Evolutionary conservation across 331 rosid species (phyloP), one percentile per base, ranked within the genome.

Genomic region (Rosa hybrid): DNA sequence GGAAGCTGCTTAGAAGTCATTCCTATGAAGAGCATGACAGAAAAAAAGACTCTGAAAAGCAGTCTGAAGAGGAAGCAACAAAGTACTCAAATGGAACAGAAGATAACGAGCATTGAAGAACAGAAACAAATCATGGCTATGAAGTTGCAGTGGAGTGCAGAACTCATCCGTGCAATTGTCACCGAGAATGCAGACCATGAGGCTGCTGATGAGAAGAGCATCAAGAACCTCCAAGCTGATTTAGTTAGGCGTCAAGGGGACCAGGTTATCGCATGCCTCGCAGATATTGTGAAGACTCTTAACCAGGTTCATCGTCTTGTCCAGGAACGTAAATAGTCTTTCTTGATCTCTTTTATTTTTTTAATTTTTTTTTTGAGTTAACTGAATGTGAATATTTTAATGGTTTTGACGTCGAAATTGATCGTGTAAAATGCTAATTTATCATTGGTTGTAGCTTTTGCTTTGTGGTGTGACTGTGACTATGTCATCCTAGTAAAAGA

Each of bases 241-340:
- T 88, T 87, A 51, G 84, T 80, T 45, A 88, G 96, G 64, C 41
- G 81, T 77, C 94, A 90, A 85, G 98, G 94, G 73, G 92, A 88
- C 76, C 87, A 81, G 86, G 90, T 94, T 75, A 92, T 94, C 72
- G 84, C 83, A 74, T 86, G 92, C 79, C 86, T 92, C 14, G 91
- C 89, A 68, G 89, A 82, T 77, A 83, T 92, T 79, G 90, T 84
- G 10, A 77, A 75, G 80, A 80, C 91, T 83, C 93, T 94, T 59
- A 78, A 88, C 75, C 90, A 88, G 62, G 86, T 89, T 72, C 82
- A 68, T 51, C 84, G 71, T 79, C 80, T 74, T 79, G 80, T 87
- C 71, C 88, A 79, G 68, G 86, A 89, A 76, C 82, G 87, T 81
- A 83, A 87, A 72, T 90, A 64, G 80, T 54, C 45, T 53, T 12